A percentile compares a stretch with the other conserved stretches of the same genome.
These are phyloP conservation scores for Colletotrichum caudatum DNA, from an alignment of 2,329 filamentous ascomycete genomes.

Conservation along the genomic window DNA sequence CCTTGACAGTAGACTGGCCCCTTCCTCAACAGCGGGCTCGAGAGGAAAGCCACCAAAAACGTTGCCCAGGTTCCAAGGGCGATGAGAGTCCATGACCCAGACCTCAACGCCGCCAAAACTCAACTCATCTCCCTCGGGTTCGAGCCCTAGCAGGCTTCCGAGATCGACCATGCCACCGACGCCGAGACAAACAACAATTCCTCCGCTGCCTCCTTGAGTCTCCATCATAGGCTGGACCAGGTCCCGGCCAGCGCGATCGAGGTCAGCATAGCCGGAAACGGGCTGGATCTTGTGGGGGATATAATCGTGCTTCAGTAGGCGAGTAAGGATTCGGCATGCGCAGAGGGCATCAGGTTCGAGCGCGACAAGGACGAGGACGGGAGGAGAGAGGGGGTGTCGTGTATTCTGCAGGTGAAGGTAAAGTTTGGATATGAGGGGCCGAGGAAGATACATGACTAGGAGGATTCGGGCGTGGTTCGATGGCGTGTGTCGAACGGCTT, in stretches of 20 bases:
- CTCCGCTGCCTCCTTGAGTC: slow-evolving; percentile 84
- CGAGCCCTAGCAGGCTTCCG: slow-evolving; percentile 81
- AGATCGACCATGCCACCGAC: slow-evolving; percentile 93
- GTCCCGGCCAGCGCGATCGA: slow-evolving; percentile 82
- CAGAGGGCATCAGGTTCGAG: slow-evolving; percentile 96
- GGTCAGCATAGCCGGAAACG: slow-evolving; percentile 90
- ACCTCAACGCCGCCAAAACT: slow-evolving; percentile 89
- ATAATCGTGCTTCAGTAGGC: slow-evolving; percentile 96
- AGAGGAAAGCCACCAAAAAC: slow-evolving; percentile 83
- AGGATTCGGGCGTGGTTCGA: slow-evolving; percentile 50
- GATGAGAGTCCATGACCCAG: slow-evolving; percentile 91
- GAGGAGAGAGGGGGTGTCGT: slow-evolving; percentile 89
- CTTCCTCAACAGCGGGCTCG: slow-evolving; percentile 62
- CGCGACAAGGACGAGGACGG: slow-evolving; percentile 90
- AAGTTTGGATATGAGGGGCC: slow-evolving; percentile 87
- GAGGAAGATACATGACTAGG: slow-evolving; percentile 88
- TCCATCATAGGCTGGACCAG: slow-evolving; percentile 89
- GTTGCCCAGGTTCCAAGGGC: slow-evolving; percentile 95
- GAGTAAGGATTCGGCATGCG: slow-evolving; percentile 92
- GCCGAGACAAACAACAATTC: slow-evolving; percentile 90
- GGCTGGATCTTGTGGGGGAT: slow-evolving; percentile 98
- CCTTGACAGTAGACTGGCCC: slow-evolving; percentile 61
- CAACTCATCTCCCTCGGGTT: slow-evolving; percentile 73
- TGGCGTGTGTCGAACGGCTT: slow-evolving; percentile 46
- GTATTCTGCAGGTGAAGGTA: slow-evolving; percentile 90